These are phyloP conservation scores for Typha latifolia DNA, from an alignment of 176 grass and related monocot species.

Conservation along the genomic window DNA sequence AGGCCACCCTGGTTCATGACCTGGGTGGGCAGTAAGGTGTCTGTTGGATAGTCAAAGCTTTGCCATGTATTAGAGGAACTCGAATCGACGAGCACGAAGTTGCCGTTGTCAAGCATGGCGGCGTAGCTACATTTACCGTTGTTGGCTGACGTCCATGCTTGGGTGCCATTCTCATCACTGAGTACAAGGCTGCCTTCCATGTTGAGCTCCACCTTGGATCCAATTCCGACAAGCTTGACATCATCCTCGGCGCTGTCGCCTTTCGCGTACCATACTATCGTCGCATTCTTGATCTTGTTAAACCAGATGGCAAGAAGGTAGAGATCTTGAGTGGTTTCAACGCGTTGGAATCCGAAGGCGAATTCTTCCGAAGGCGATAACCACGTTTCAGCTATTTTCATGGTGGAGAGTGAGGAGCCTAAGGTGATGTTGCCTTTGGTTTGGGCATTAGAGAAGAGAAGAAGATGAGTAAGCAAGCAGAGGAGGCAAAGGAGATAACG, in stretches of 20 bases:
- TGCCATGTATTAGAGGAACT: neutral
- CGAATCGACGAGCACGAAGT: conserved; percentile 9
- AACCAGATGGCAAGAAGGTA: conserved; percentile 37
- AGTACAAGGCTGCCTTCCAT: conserved; percentile 16
- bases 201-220: conserved; percentile 3
- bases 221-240: neutral
- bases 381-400: neutral
- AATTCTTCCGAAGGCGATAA: conserved; percentile 24
- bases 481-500: too few species aligned
- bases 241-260: neutral
- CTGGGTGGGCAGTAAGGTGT: conserved; percentile 25
- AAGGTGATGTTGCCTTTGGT: conserved; percentile 17
- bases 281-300: neutral
- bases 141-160: neutral
- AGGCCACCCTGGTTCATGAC: neutral
- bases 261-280: conserved; percentile 22
- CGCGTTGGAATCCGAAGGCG: conserved; percentile 26
- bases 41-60: conserved; percentile 9
- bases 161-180: neutral
- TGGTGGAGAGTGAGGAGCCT: conserved; percentile 8
- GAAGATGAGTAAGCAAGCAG: too few species aligned
- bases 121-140: neutral
- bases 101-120: conserved; percentile 12
- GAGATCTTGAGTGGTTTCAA: conserved; percentile 9
- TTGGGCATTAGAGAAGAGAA: neutral